Percentiles rank a stretch among this genome's conserved stretches.
Conservation (phyloP, 1,139 yeast species). For the Saccharomyces hybrid region DNA sequence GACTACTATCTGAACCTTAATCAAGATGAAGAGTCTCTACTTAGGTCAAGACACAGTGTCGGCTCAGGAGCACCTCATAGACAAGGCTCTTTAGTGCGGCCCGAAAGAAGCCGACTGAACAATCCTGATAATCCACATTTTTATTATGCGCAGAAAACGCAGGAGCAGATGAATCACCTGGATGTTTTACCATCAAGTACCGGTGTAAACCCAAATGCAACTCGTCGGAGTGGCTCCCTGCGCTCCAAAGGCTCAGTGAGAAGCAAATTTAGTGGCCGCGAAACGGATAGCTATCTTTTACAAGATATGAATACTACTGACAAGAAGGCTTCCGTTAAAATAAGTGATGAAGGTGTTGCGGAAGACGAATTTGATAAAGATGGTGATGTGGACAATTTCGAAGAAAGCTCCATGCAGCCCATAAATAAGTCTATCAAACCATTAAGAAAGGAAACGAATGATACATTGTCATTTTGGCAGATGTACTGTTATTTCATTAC, state of each 20-base stretch:
- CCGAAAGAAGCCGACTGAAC: conserved; percentile 65
- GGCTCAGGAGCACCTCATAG: conserved; percentile 15
- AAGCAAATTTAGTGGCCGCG: not conserved
- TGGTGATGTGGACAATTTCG: conserved; percentile 1
- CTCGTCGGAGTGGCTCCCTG: conserved; percentile 9
- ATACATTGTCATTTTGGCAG: conserved; percentile 63
- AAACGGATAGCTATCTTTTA: not conserved
- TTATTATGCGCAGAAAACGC: conserved; percentile 76
- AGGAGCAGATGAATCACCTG: conserved; percentile 57
- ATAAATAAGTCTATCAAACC: conserved; percentile 4
- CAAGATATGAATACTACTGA: conserved; percentile 1
- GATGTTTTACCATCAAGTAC: conserved; percentile 64
- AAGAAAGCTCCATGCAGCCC: not conserved
- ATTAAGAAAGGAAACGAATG: conserved; percentile 4
- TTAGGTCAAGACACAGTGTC: conserved; percentile 12
- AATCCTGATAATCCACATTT: conserved; percentile 64
- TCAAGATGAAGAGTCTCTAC: conserved; percentile 18
- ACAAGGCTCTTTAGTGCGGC: conserved; percentile 57
- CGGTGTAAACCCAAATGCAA: conserved; percentile 55
- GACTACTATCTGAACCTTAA: conserved; percentile 16
- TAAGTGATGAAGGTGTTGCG: not conserved
- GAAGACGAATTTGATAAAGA: conserved; percentile 1
- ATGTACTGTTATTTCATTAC: conserved; percentile 73
- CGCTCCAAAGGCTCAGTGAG: conserved; percentile 6
- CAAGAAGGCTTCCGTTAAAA: not conserved